These are phyloP conservation scores for Hypoxylon sp. DNA, from an alignment of 2,329 filamentous ascomycete genomes.

Conservation along the genomic window DNA sequence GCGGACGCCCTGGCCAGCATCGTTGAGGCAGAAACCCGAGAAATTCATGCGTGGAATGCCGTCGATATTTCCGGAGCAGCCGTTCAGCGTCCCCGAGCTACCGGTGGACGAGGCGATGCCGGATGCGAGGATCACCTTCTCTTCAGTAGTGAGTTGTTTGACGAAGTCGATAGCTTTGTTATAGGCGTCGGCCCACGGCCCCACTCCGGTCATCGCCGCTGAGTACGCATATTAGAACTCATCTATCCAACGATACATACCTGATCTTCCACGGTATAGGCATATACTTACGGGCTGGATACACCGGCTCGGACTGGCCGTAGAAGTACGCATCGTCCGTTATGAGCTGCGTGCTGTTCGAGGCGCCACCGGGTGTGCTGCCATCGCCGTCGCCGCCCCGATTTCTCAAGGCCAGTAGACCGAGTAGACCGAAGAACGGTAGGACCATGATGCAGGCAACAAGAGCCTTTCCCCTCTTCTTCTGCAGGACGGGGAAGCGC, in stretches of 20 bases:
- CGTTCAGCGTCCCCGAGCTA: slow-evolving; percentile 44
- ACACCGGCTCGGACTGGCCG: slow-evolving; percentile 58
- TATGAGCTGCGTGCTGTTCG: slow-evolving; percentile 42
- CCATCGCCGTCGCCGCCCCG: slow-evolving; percentile 13
- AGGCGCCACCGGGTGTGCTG: slow-evolving; percentile 6
- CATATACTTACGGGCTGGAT: slow-evolving; percentile 58
- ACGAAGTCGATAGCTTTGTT: slow-evolving; percentile 74
- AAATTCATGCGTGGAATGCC: slow-evolving; percentile 53
- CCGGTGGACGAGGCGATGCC: slow-evolving; percentile 65
- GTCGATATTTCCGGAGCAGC: slow-evolving; percentile 57
- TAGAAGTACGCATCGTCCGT: slow-evolving; percentile 56
- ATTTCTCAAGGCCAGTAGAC: slow-evolving; percentile 44
- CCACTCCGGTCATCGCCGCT: slow-evolving; percentile 65
- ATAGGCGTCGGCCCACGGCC: slow-evolving; percentile 73
- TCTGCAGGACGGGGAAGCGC: slow-evolving; percentile 41
- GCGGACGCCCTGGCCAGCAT: slow-evolving; percentile 46
- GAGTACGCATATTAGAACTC: slow-evolving; percentile 12
- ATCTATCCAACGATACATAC: not conserved
- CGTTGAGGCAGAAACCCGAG: slow-evolving; percentile 53
- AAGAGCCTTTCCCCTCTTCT: slow-evolving; percentile 41
- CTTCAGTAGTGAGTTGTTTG: slow-evolving; percentile 73
- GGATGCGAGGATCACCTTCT: slow-evolving; percentile 81
- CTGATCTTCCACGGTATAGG: not conserved
- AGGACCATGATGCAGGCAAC: slow-evolving; percentile 43
- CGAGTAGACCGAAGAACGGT: slow-evolving; percentile 43